Evolutionary conservation across 768 basidiomycete genomes (phyloP).

Genomic region (Boletellus sp.): DNA sequence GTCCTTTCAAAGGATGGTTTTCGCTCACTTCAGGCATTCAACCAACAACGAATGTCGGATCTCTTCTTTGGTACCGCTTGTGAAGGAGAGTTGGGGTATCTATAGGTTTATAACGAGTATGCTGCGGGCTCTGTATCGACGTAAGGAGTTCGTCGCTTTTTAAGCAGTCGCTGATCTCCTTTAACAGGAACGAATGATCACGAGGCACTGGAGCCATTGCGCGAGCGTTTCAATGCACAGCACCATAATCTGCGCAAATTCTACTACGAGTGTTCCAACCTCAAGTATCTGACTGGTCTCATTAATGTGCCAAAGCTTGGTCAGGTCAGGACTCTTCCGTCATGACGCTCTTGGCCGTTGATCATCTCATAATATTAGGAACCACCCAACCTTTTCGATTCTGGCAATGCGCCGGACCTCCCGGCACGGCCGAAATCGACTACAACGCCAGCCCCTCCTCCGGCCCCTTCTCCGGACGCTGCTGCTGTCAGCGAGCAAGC

Average conservation of each 20-base stretch:
- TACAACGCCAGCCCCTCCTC: constrained; percentile 58
- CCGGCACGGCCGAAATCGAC: constrained; percentile 73
- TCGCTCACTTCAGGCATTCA: constrained; percentile 88
- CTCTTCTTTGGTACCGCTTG: constrained; percentile 90
- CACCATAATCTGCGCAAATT: constrained; percentile 94
- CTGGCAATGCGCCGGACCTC: constrained; percentile 78
- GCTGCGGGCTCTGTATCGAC: constrained; percentile 93
- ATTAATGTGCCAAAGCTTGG: constrained; percentile 99
- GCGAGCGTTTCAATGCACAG: constrained; percentile 83
- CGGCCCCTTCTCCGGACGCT: constrained; percentile 66
- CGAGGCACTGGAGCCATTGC: constrained; percentile 86
- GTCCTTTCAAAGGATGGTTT: constrained; percentile 96
- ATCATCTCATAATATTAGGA: constrained; percentile 49
- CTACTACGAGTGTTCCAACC: constrained; percentile 98
- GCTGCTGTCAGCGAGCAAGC: constrained; percentile 85
- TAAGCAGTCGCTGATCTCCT: constrained; percentile 3
- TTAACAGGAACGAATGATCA: constrained; percentile 77
- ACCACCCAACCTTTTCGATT: constrained; percentile 90
- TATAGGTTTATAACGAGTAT: constrained; percentile 99
- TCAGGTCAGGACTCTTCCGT: constrained; percentile 45
- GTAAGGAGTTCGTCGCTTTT: constrained; percentile 43
- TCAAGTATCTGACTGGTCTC: constrained; percentile 94
- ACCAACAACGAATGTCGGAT: constrained; percentile 97
- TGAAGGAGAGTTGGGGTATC: constrained; percentile 99
- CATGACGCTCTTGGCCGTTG: not conserved